A percentile compares a stretch with the other conserved stretches of the same genome.
These are phyloP conservation scores for Macrocystidia cucumis DNA, from an alignment of 1,284 basidiomycete species.

Conservation along the genomic window DNA sequence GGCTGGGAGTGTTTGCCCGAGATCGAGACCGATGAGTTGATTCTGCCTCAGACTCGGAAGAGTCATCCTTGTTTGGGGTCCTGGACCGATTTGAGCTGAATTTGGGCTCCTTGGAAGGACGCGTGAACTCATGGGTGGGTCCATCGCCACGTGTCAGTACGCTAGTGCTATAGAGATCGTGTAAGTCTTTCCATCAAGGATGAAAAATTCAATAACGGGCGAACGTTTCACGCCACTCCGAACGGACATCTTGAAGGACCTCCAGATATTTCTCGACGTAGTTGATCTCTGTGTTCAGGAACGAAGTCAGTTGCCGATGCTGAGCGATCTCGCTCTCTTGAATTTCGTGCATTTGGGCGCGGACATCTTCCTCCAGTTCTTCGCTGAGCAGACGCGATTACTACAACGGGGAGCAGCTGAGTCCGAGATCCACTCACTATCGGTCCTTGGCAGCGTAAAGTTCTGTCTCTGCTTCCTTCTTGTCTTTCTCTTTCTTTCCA, in stretches of 20 bases:
- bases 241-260: slow-evolving; percentile 59
- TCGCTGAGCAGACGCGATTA: slow-evolving; percentile 60
- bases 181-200: slow-evolving; percentile 1
- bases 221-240: slow-evolving; percentile 58
- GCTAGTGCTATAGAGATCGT: slow-evolving; percentile 6
- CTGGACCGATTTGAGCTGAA: slow-evolving; percentile 7
- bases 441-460: slow-evolving; percentile 58
- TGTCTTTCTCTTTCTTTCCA: slow-evolving; percentile 70
- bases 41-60: slow-evolving; percentile 28
- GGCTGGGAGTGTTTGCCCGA: slow-evolving; percentile 10
- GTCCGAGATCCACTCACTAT: slow-evolving; percentile 47
- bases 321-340: slow-evolving; percentile 72
- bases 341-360: slow-evolving; percentile 64
- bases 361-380: slow-evolving; percentile 75
- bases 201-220: slow-evolving; percentile 13
- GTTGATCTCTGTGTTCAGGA: slow-evolving; percentile 67
- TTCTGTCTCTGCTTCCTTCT: slow-evolving; percentile 69
- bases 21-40: slow-evolving; percentile 6
- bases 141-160: slow-evolving; percentile 10
- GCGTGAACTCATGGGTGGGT: slow-evolving; percentile 12
- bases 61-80: slow-evolving; percentile 16
- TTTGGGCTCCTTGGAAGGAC: slow-evolving; percentile 9
- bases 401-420: no score
- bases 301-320: slow-evolving; percentile 55
- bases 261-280: slow-evolving; percentile 69